A percentile compares a stretch with the other conserved stretches of the same genome.
phyloP scores from a whole-genome alignment of 352 stramenopile genomes.

The Globisporangium parvum region DNA sequence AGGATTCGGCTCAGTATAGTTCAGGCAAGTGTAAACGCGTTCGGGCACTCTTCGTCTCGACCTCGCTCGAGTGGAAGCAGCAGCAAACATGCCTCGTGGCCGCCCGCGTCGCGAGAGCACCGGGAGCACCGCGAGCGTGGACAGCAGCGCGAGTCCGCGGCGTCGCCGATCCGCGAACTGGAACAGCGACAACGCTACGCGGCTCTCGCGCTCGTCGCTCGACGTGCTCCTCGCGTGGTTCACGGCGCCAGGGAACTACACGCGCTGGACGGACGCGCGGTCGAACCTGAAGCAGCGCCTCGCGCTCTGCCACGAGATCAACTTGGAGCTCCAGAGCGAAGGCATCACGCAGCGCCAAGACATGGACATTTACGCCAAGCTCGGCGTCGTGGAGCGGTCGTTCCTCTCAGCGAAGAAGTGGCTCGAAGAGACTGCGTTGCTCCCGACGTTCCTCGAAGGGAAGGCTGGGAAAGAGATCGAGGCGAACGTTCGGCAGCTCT shows the following conservation, averaged over 20 bases:
- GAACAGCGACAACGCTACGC: constrained; percentile 7
- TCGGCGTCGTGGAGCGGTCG: constrained; percentile 13
- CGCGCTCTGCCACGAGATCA: constrained; percentile 11
- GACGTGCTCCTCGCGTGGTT: constrained; percentile 33
- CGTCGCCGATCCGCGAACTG: not conserved
- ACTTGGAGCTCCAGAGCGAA: constrained; percentile 4
- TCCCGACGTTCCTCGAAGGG: constrained; percentile 10
- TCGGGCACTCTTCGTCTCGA: too few relatives aligned
- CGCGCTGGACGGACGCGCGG: constrained; percentile 13
- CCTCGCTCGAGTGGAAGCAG: too few relatives aligned
- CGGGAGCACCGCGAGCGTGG: not conserved
- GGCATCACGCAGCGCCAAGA: constrained; percentile 13
- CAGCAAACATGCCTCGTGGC: not conserved
- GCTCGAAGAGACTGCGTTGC: constrained; percentile 18
- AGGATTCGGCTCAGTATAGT: too few relatives aligned
- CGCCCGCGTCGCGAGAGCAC: not conserved
- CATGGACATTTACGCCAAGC: constrained; percentile 10
- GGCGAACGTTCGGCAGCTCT: constrained; percentile 11
- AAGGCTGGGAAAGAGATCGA: constrained; percentile 9
- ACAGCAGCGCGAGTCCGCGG: not conserved
- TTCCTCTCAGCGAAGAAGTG: constrained; percentile 16
- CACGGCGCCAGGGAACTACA: constrained; percentile 21
- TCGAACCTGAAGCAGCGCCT: not conserved
- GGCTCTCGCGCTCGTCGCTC: constrained; percentile 14
- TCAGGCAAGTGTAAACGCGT: too few relatives aligned